These are phyloP conservation scores for Capronia epimyces DNA, from an alignment of 2,329 filamentous ascomycete genomes.

Conservation along the genomic window DNA sequence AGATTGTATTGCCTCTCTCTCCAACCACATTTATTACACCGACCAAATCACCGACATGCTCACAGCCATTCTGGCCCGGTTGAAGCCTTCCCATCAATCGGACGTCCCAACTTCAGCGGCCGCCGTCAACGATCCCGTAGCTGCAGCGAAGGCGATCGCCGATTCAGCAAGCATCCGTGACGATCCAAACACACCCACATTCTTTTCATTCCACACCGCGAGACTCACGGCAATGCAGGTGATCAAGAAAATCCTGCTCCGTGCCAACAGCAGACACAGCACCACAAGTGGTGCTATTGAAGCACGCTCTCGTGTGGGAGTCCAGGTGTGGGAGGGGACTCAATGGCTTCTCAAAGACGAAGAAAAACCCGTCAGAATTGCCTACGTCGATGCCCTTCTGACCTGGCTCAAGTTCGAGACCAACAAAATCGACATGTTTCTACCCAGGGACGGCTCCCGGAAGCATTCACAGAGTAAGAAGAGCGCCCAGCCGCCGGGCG, in stretches of 20 bases:
- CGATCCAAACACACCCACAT: conserved; percentile 50
- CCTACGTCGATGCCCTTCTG: conserved; percentile 76
- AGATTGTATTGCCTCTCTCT: conserved; percentile 80
- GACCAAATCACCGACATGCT: conserved; percentile 97
- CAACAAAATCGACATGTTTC: conserved; percentile 58
- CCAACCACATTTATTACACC: conserved; percentile 92
- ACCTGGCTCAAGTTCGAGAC: conserved; percentile 84
- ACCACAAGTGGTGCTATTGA: conserved; percentile 57
- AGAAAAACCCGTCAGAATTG: conserved; percentile 70
- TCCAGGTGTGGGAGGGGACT: conserved; percentile 91
- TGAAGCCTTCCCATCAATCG: conserved; percentile 59
- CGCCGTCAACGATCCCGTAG: conserved; percentile 48
- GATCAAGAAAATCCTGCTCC: conserved; percentile 73
- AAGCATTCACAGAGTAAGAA: conserved; percentile 43
- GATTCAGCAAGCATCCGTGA: conserved; percentile 48
- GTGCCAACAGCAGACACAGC: conserved; percentile 66
- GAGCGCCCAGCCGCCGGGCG: conserved; percentile 36
- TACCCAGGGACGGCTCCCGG: conserved; percentile 53
- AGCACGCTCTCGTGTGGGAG: conserved; percentile 66
- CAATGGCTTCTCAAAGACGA: conserved; percentile 84
- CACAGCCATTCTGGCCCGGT: conserved; percentile 66
- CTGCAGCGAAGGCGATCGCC: conserved; percentile 45
- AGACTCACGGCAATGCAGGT: conserved; percentile 64
- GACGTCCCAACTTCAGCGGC: conserved; percentile 42
- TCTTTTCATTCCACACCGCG: conserved; percentile 59